Evolutionary conservation across 305 asterid genomes (phyloP), one percentile per base, ranked within the genome.

Genomic region (Ruellia speciosa): DNA sequence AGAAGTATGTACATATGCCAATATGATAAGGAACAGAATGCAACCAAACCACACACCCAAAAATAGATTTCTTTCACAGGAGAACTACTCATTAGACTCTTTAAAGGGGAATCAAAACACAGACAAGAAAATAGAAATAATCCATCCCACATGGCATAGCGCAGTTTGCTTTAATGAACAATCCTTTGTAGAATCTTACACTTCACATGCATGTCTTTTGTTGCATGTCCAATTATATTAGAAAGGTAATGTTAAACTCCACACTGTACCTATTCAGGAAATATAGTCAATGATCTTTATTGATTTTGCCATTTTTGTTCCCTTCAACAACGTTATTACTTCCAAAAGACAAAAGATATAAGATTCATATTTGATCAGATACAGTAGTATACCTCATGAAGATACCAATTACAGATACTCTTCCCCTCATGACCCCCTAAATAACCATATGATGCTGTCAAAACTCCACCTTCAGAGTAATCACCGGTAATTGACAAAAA

Each of bases 391-490:
- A 93, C 99, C 97, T 85, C 95, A 7, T 83, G 93, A 79, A 80
- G 77, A 78, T 85, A 79, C 97, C 97, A 93, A 66, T 74, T 79
- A 59, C 81, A 87, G 72, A 79, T 69, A 68, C 97, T 87, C 79
- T 77, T 89, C 69, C 97, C 99, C 77, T 89, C 97, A 63, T 89
- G 99, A 59, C 99, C 99, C 46, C 97, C 99, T 14, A 93, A 77
- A 71, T 93, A 93, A 61, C 97, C 97, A 75, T 89, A 89, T 37
- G 99, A 89, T 51, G 99, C 97, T 16, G 96, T 87, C 81, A 93
- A 61, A 24, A 87, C 75, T 75, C 86, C 94, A 66, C 94, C 94
- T 79, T 93, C 99, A 0, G 74, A 67, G 73, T 78, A 81, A 71
- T 93, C 96, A 55, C 99, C 99, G 16, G 94, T 89, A 59, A 93